These are phyloP conservation scores for Sindora glabra DNA, from an alignment of 306 rosid species.

Conservation along the genomic window DNA sequence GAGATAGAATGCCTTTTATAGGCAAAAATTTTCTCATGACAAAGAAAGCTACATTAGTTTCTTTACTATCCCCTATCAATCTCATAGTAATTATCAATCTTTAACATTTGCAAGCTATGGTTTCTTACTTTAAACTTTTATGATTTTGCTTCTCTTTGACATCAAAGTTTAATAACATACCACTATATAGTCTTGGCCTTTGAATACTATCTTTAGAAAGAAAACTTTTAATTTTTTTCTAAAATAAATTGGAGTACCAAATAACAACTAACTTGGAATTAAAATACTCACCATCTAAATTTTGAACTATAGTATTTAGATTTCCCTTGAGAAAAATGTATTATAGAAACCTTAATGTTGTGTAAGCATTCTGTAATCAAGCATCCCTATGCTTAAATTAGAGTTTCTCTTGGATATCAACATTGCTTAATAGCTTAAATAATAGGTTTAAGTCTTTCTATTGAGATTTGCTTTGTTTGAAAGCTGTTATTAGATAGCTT, in stretches of 20 bases:
- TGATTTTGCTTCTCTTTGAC: not conserved
- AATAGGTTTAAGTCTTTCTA: not conserved
- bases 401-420: slow-evolving; percentile 68
- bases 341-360: slow-evolving; percentile 51
- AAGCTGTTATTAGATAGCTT: not conserved
- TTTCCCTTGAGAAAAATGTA: not conserved
- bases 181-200: not conserved
- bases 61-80: not conserved
- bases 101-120: not conserved
- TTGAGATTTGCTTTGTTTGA: not conserved
- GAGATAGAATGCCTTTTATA: no score
- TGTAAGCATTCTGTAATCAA: slow-evolving; percentile 81
- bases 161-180: not conserved
- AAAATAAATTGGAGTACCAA: slow-evolving; percentile 5
- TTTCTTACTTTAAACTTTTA: not conserved
- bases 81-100: not conserved
- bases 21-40: no score
- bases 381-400: slow-evolving; percentile 63
- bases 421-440: not conserved
- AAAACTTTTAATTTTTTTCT: not conserved
- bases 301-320: not conserved
- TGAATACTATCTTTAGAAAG: not conserved
- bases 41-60: no score
- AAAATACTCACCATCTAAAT: not conserved
- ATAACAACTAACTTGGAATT: not conserved